Percentiles rank a stretch among this genome's conserved stretches.
Evolutionary conservation across 176 grass and related monocot species (phyloP).

Genomic region (Raddia guianensis): DNA sequence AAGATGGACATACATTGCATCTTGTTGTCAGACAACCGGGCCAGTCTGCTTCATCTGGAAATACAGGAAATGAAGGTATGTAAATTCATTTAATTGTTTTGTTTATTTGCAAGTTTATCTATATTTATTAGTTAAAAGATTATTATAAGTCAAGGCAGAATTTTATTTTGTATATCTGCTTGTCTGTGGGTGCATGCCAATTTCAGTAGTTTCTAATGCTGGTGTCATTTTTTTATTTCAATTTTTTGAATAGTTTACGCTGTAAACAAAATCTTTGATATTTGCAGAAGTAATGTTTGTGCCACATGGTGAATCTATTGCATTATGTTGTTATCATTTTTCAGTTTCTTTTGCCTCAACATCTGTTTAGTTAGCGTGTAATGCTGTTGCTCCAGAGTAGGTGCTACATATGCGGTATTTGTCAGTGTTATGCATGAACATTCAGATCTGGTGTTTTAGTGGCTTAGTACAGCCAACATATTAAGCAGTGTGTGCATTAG

Average conservation of each 20-base stretch:
- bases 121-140: constrained; percentile 18
- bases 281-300: constrained; percentile 7
- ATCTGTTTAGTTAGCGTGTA: constrained; percentile 16
- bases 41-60: constrained; percentile 55
- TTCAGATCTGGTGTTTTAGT: constrained; percentile 12
- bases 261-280: constrained; percentile 4
- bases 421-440: constrained; percentile 23
- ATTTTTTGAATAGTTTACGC: constrained; percentile 18
- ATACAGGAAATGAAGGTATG: constrained; percentile 62
- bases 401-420: not conserved
- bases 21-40: constrained; percentile 93
- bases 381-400: not conserved
- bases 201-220: constrained; percentile 16
- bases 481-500: not conserved
- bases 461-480: not conserved
- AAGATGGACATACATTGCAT: constrained; percentile 99
- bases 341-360: not conserved
- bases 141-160: not conserved
- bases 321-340: constrained; percentile 24
- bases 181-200: not conserved
- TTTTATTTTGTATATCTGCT: not conserved
- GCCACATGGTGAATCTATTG: not conserved
- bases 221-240: constrained; percentile 32
- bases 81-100: constrained; percentile 30
- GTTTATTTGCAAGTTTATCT: not conserved